Percentiles rank a stretch among this genome's conserved stretches.
Evolutionary conservation across 345 rosid species (phyloP).

Genomic region (Angophora floribunda): DNA sequence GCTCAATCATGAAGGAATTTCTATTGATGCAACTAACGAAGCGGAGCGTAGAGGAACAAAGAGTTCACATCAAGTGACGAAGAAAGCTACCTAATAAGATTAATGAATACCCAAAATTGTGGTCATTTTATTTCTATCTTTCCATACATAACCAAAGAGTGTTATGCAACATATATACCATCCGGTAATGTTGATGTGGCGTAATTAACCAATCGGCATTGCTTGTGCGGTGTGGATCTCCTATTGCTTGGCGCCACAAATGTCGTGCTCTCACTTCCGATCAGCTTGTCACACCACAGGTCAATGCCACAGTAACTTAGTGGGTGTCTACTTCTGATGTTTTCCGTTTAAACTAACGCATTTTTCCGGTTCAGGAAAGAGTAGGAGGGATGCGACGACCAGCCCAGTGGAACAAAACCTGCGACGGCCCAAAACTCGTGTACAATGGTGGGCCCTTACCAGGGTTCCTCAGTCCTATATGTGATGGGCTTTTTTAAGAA

Average conservation of each 20-base stretch:
- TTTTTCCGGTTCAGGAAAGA: neutral
- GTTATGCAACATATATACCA: neutral
- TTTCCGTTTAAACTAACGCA: neutral
- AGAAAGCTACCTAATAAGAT: too few relatives aligned
- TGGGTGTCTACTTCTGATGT: neutral
- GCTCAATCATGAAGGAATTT: too few relatives aligned
- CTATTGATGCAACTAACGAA: too few relatives aligned
- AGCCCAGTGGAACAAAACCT: neutral
- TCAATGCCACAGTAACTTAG: neutral
- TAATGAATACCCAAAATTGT: too few relatives aligned
- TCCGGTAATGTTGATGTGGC: accelerated
- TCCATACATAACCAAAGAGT: too few relatives aligned
- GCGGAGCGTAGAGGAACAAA: too few relatives aligned
- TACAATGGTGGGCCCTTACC: neutral
- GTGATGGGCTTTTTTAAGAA: neutral
- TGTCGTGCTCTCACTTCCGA: neutral
- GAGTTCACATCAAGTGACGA: neutral
- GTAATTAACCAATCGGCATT: accelerated
- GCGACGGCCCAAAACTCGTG: neutral
- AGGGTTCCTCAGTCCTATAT: neutral
- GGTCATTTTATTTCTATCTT: too few relatives aligned
- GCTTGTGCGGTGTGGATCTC: neutral
- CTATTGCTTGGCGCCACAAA: neutral
- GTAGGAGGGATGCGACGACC: neutral
- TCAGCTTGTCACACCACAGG: neutral